Conservation (phyloP, 2,329 filamentous ascomycete genomes). For the Pseudogymnoascus sp. region DNA sequence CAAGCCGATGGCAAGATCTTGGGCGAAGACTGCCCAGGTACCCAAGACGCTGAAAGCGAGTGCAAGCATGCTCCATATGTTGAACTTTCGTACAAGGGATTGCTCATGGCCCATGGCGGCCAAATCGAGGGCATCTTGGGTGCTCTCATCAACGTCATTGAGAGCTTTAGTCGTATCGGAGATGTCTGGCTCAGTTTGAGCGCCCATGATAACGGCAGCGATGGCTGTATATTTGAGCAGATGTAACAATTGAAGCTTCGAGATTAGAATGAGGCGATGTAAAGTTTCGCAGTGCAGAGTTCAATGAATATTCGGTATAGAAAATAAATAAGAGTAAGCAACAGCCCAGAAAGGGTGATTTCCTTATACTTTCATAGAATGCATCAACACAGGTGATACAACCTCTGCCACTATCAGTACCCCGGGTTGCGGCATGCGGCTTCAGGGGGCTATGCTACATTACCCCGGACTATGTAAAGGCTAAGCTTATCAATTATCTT, state of each 20-base stretch:
- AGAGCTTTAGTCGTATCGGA: not conserved
- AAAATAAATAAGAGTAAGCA: not conserved
- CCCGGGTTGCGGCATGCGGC: not conserved
- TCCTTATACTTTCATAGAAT: not conserved
- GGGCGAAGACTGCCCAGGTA: slow-evolving; percentile 51
- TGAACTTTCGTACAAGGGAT: slow-evolving; percentile 41
- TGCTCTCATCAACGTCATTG: slow-evolving; percentile 26
- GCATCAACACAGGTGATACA: not conserved
- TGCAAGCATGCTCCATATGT: slow-evolving; percentile 48
- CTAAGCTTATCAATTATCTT: not conserved
- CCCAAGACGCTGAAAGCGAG: slow-evolving; percentile 50
- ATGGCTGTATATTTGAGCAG: not conserved
- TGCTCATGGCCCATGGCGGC: slow-evolving; percentile 37
- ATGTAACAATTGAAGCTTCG: not conserved
- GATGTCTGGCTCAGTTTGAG: not conserved
- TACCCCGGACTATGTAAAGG: not conserved
- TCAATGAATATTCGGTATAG: not conserved
- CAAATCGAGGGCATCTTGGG: slow-evolving; percentile 35
- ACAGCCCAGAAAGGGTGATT: not conserved
- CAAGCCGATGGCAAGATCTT: slow-evolving; percentile 44
- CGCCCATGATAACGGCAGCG: not conserved
- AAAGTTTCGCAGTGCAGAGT: not conserved
- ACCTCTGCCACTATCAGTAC: not conserved
- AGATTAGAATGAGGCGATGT: not conserved
- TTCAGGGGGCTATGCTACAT: not conserved